phyloP scores from a whole-genome alignment of 805 yeast genomes.

The Ogataea salicorniae region DNA sequence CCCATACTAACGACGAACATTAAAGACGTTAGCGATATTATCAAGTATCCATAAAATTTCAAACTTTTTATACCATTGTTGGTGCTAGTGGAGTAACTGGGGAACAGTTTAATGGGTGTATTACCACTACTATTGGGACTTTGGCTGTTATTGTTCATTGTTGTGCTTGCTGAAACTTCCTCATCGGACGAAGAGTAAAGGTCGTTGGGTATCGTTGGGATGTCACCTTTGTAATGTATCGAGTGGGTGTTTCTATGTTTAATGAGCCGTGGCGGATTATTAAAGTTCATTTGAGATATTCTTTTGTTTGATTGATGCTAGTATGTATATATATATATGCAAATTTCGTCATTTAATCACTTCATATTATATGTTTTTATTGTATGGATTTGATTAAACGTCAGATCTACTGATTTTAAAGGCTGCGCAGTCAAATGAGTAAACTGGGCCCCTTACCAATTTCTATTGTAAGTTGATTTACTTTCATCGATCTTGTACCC shows the following conservation, averaged over 20 bases:
- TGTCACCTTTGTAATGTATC: constrained; percentile 15
- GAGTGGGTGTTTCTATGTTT: constrained; percentile 25
- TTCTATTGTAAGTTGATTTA: too few species aligned
- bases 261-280: not conserved
- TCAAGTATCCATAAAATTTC: constrained; percentile 22
- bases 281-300: too few species aligned
- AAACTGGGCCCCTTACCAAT: too few species aligned
- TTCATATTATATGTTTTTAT: too few species aligned
- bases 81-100: too few species aligned
- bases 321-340: too few species aligned
- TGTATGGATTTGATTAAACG: too few species aligned
- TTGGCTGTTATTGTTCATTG: not conserved
- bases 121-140: not conserved
- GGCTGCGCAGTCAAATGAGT: too few species aligned
- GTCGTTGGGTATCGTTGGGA: not conserved
- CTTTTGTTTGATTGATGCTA: too few species aligned
- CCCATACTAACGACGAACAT: constrained; percentile 27
- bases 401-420: too few species aligned
- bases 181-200: not conserved
- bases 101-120: not conserved
- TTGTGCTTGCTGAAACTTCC: not conserved
- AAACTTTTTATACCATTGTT: constrained; percentile 3
- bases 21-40: constrained; percentile 23
- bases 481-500: too few species aligned
- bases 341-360: too few species aligned